Evolutionary conservation across 2,329 filamentous ascomycete species (phyloP).

Genomic region (Aureobasidium sp.): DNA sequence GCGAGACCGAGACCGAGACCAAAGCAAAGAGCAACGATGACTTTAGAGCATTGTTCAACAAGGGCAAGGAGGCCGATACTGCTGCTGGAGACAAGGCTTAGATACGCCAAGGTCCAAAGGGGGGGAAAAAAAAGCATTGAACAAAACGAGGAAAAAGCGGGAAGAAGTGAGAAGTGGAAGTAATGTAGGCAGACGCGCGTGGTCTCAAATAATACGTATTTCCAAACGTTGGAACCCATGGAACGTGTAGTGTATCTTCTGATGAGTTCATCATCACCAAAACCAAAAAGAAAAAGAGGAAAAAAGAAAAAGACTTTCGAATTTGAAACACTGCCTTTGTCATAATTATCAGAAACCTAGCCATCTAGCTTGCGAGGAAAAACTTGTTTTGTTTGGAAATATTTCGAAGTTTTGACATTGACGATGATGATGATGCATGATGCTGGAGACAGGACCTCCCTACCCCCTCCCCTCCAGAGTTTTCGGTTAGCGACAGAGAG

Average conservation of each 20-base stretch:
- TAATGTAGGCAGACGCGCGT: not conserved
- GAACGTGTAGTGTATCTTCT: not conserved
- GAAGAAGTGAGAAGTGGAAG: not conserved
- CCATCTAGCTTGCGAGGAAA: not conserved
- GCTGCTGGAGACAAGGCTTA: not conserved
- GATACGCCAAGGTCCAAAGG: no score
- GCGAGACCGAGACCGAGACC: not conserved
- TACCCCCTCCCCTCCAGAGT: not conserved
- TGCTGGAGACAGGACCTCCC: not conserved
- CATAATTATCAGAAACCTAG: not conserved
- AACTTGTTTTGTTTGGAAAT: not conserved
- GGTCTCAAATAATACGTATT: not conserved
- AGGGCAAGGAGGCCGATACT: slow-evolving; percentile 24
- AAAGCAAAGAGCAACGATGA: slow-evolving; percentile 46
- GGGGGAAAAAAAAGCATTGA: not conserved
- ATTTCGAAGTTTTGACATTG: not conserved
- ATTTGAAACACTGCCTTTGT: not conserved
- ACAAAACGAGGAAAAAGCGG: not conserved
- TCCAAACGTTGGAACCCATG: not conserved
- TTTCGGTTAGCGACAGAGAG: not conserved
- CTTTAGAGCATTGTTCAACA: slow-evolving; percentile 47
- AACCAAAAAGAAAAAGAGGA: not conserved
- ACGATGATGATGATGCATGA: no score
- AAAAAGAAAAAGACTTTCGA: not conserved
- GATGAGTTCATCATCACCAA: no score